Evolutionary conservation across 1,284 basidiomycete genomes (phyloP).

Genomic region (Sanghuangporus sanghuang): DNA sequence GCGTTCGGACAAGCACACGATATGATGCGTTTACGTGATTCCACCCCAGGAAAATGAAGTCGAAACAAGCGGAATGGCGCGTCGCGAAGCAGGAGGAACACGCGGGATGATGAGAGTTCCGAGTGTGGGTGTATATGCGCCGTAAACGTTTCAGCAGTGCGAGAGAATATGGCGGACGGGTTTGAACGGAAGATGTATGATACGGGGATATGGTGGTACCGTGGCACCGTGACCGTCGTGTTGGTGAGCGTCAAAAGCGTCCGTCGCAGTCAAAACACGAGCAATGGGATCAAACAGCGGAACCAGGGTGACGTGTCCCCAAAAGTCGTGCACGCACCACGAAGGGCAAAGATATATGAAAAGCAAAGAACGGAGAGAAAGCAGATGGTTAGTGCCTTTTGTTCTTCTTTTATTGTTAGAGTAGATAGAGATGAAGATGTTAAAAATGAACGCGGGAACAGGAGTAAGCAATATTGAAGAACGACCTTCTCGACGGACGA

Average conservation of each 20-base stretch:
- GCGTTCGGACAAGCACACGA: not conserved
- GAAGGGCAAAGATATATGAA: not conserved
- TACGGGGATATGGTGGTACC: not conserved
- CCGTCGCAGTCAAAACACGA: not conserved
- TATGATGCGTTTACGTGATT: not conserved
- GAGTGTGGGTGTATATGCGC: not conserved
- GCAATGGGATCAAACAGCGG: not conserved
- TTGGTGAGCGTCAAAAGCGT: not conserved
- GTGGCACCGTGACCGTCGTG: not conserved
- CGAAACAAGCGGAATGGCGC: not conserved
- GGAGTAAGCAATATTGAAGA: not conserved
- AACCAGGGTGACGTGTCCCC: not conserved
- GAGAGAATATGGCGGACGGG: not conserved
- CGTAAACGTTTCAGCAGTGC: not conserved
- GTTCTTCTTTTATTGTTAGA: not conserved
- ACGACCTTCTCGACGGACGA: not conserved
- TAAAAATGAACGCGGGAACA: not conserved
- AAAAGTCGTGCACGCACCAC: not conserved
- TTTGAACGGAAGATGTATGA: not conserved
- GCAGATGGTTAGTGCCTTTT: not conserved
- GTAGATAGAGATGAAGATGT: not conserved
- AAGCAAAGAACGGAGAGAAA: not conserved
- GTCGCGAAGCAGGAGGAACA: not conserved
- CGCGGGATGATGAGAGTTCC: not conserved
- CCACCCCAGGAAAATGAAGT: not conserved